These are phyloP conservation scores for Zygotorulaspora mrakii DNA, from an alignment of 1,139 yeast genomes.

Conservation along the genomic window DNA sequence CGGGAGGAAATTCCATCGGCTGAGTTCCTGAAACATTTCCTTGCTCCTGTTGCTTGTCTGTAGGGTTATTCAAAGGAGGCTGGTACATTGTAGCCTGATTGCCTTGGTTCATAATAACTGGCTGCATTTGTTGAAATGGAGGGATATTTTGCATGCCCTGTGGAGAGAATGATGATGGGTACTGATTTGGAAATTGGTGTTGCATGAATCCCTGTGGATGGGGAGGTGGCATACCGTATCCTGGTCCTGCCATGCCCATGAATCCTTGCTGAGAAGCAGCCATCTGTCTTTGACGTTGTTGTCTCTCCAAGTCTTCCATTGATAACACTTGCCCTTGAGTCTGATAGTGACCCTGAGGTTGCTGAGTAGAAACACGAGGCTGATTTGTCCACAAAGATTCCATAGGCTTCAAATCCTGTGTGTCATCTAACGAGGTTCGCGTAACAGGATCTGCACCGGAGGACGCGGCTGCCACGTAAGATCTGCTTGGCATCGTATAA, in stretches of 20 bases:
- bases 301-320: slow-evolving; percentile 36
- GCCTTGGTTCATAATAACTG: slow-evolving; percentile 20
- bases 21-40: slow-evolving; percentile 21
- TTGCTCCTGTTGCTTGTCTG: slow-evolving; percentile 23
- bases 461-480: slow-evolving; percentile 58
- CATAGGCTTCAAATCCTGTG: slow-evolving; percentile 56
- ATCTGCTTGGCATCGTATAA: slow-evolving; percentile 37
- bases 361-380: slow-evolving; percentile 14
- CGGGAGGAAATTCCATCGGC: neutral
- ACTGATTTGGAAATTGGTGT: slow-evolving; percentile 17
- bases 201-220: slow-evolving; percentile 23
- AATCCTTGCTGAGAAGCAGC: slow-evolving; percentile 14
- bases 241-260: slow-evolving; percentile 16
- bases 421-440: slow-evolving; percentile 23
- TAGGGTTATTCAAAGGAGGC: slow-evolving; percentile 13
- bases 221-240: slow-evolving; percentile 22
- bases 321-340: slow-evolving; percentile 28
- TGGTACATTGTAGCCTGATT: slow-evolving; percentile 9
- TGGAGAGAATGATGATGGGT: slow-evolving; percentile 18
- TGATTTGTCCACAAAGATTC: slow-evolving; percentile 55
- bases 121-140: slow-evolving; percentile 21
- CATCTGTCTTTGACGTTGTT: slow-evolving; percentile 29
- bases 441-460: slow-evolving; percentile 26
- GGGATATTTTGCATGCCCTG: slow-evolving; percentile 19
- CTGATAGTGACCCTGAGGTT: slow-evolving; percentile 17